Evolutionary conservation across 306 rosid genomes (phyloP).

Genomic region (Begonia peltatifolia): DNA sequence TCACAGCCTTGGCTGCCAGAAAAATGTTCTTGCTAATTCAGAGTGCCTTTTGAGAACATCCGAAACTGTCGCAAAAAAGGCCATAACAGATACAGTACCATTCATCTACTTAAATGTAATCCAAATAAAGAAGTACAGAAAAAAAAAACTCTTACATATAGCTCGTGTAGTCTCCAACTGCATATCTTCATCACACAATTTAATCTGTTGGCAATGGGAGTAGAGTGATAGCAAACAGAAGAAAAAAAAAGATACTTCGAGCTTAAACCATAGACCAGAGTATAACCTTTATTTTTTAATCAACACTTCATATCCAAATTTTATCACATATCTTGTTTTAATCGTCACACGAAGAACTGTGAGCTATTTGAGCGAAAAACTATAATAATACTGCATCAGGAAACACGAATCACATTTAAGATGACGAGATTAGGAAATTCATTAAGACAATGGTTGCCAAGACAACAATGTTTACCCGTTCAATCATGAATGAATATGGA

Average conservation of each 20-base stretch:
- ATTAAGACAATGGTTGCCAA: neutral
- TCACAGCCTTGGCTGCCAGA: conserved; percentile 26
- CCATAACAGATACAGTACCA: neutral
- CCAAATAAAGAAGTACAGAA: conserved; percentile 6
- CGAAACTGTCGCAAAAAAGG: conserved; percentile 31
- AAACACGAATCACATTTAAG: too few species aligned
- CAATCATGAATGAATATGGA: neutral
- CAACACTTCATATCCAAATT: too few species aligned
- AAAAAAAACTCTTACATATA: conserved; percentile 32
- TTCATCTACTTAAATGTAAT: neutral
- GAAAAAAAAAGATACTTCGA: neutral
- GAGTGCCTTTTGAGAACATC: conserved; percentile 72
- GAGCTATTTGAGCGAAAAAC: too few species aligned
- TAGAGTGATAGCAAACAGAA: neutral
- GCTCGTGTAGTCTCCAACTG: conserved; percentile 69
- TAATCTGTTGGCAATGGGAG: conserved; percentile 32
- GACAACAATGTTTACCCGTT: too few species aligned
- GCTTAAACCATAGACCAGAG: neutral
- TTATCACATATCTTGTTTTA: too few species aligned
- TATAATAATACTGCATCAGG: too few species aligned
- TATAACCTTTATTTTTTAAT: too few species aligned
- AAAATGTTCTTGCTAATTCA: conserved; percentile 59
- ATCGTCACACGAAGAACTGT: too few species aligned
- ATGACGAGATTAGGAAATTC: too few species aligned
- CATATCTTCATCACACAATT: conserved; percentile 58